Conservation (phyloP, 2,329 filamentous ascomycete species). For the Microascus cirrosus region DNA sequence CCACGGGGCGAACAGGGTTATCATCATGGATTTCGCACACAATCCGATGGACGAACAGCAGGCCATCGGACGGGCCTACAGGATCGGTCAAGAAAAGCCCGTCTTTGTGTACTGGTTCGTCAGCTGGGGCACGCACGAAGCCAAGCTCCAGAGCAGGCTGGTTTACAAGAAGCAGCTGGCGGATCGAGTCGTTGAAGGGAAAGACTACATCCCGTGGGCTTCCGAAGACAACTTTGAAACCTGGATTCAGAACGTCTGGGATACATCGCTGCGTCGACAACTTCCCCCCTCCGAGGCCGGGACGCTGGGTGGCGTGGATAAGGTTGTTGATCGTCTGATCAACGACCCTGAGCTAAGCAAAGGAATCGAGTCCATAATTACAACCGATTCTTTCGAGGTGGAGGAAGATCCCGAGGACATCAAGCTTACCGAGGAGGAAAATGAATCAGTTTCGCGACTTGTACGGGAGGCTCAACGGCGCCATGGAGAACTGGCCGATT, state of each 20-base stretch:
- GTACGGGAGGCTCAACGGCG: background rate
- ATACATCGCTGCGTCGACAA: constrained; percentile 28
- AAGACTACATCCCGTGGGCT: constrained; percentile 54
- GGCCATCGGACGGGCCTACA: constrained; percentile 76
- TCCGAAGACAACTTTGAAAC: constrained; percentile 27
- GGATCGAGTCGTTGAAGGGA: constrained; percentile 72
- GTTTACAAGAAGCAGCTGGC: constrained; percentile 78
- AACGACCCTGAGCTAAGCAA: constrained; percentile 18
- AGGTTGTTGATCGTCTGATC: constrained; percentile 41
- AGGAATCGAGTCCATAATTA: constrained; percentile 44
- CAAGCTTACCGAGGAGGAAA: constrained; percentile 48
- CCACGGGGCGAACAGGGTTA: constrained; percentile 69
- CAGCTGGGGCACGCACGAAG: constrained; percentile 69
- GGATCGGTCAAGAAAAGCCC: constrained; percentile 68
- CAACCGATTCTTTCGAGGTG: constrained; percentile 60
- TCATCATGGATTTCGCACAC: constrained; percentile 76
- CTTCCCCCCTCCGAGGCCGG: constrained; percentile 17
- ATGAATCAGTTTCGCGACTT: constrained; percentile 34
- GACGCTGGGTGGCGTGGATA: constrained; percentile 48
- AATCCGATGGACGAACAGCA: constrained; percentile 78
- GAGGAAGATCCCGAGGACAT: constrained; percentile 49
- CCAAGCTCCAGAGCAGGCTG: constrained; percentile 58
- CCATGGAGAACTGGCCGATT: background rate
- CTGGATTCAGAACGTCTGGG: constrained; percentile 1
- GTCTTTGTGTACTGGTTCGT: constrained; percentile 81